Percentiles rank a stretch among this genome's conserved stretches.
Evolutionary conservation across 495 filamentous ascomycete genomes (phyloP).

Genomic region (Aspergillus asperescens): DNA sequence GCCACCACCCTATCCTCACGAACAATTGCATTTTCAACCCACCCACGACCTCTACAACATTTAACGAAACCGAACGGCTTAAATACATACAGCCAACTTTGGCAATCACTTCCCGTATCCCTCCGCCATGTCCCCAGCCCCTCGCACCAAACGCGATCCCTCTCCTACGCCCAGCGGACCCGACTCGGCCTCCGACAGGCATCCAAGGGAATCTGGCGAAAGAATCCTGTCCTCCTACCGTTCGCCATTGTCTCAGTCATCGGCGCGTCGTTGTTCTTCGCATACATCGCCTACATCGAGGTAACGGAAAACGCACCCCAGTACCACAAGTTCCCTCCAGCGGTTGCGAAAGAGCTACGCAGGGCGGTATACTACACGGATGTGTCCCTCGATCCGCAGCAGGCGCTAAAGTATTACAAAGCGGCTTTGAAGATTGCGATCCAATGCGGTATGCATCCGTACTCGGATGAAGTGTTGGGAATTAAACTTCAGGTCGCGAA

Average conservation of each 20-base stretch:
- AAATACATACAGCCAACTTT: not conserved
- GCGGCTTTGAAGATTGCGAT: constrained; percentile 65
- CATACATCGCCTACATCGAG: constrained; percentile 56
- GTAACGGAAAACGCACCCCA: constrained; percentile 55
- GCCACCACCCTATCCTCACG: constrained; percentile 9
- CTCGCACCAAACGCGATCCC: constrained; percentile 6
- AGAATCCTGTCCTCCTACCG: constrained; percentile 41
- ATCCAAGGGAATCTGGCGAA: constrained; percentile 43
- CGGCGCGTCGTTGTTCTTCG: constrained; percentile 31
- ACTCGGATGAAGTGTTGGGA: constrained; percentile 82
- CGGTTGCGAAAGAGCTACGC: constrained; percentile 76
- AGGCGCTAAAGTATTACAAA: constrained; percentile 75
- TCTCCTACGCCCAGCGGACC: constrained; percentile 17
- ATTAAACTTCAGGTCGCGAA: constrained; percentile 75
- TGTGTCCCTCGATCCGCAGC: constrained; percentile 59
- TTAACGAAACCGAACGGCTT: not conserved
- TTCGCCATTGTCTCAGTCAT: constrained; percentile 47
- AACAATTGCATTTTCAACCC: constrained; percentile 5
- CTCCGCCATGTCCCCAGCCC: not conserved
- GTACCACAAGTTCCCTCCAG: constrained; percentile 73
- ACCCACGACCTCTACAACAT: constrained; percentile 3
- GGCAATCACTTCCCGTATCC: not conserved
- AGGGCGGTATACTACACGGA: constrained; percentile 83
- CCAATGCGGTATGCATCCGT: constrained; percentile 74
- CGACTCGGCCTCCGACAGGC: constrained; percentile 34